Evolutionary conservation across 768 basidiomycete species (phyloP), one percentile per base, ranked within the genome.

Genomic region (Lactarius hengduanensis): DNA sequence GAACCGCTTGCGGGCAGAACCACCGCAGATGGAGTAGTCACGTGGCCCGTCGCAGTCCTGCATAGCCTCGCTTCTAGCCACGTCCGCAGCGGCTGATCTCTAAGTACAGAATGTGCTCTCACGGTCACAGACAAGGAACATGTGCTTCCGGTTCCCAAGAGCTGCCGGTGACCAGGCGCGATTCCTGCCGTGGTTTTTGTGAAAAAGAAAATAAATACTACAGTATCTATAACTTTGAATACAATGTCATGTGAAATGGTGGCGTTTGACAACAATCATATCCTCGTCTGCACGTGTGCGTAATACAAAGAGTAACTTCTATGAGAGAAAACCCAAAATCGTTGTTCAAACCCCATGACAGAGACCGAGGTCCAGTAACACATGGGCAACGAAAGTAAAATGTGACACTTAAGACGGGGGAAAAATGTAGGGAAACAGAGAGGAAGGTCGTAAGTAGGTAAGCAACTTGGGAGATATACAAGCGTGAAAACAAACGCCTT

Each of bases 241-340:
- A 30, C 18, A 55, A 32, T 13, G 54, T 32, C 54, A 55, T 32
- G 54, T 55, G 54, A 16, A 55, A 16, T 20, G 28, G 30, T 32
- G 18, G 18, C 54, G 9, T 50, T 11, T 22, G 47, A 22, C 47
- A 22, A 22, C n/a, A n/a, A 47, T 11, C 47, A 43, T 38, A 67
- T 55, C 55, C 62, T 63, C 41, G 34, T 38, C 59, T 54, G 43
- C 41, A 56, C 59, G 16, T 59, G 57, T 40, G 66, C 62, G 16
- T 55, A 53, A 56, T 56, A 63, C 62, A 67, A 2, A 57, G 45
- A 63, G 50, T 36, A 50, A 10, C 57, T 56, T 67, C 66, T 67
- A 67, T 63, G 20, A 32, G 38, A 67, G 63, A 59, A 43, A 38
- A 50, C 59, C 61, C 64, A 34, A 34, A 63, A 30, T 36, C 40